Evolutionary conservation across 148 eudicot genomes (phyloP).

Genomic region (Camellia sinensis): DNA sequence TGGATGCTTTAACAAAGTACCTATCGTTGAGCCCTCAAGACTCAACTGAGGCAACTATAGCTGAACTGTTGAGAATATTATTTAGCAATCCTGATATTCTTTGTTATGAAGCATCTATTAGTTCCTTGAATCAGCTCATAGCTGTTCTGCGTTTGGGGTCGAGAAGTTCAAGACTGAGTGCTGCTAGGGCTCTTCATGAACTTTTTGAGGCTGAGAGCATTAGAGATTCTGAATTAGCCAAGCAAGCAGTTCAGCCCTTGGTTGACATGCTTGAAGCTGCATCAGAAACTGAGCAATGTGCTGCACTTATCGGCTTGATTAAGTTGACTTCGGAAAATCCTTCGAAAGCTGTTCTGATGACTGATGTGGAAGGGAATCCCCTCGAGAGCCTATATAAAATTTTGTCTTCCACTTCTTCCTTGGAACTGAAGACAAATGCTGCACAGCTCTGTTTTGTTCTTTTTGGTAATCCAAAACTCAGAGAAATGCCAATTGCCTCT

Average conservation of each 20-base stretch:
- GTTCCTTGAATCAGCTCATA: slow-evolving; percentile 63
- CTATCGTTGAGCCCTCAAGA: slow-evolving; percentile 82
- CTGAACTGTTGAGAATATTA: slow-evolving; percentile 65
- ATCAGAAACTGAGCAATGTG: slow-evolving; percentile 54
- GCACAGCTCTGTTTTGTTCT: slow-evolving; percentile 64
- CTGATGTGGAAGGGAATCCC: slow-evolving; percentile 52
- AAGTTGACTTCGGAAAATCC: slow-evolving; percentile 49
- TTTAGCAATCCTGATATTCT: slow-evolving; percentile 59
- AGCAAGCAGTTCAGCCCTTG: slow-evolving; percentile 70
- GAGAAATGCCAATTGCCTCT: slow-evolving; percentile 46
- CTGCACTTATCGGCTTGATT: slow-evolving; percentile 58
- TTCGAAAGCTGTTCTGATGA: slow-evolving; percentile 44
- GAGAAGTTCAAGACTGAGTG: slow-evolving; percentile 64
- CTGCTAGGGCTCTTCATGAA: slow-evolving; percentile 67
- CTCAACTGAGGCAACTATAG: slow-evolving; percentile 52
- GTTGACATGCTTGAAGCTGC: slow-evolving; percentile 63
- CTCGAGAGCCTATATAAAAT: slow-evolving; percentile 51
- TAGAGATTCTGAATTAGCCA: slow-evolving; percentile 59
- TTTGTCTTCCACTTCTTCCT: slow-evolving; percentile 43
- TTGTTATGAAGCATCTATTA: slow-evolving; percentile 58
- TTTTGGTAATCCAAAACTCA: slow-evolving; percentile 51
- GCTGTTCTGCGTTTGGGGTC: slow-evolving; percentile 83
- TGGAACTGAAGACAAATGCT: slow-evolving; percentile 58
- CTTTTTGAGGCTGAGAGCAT: slow-evolving; percentile 60
- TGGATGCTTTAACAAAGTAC: slow-evolving; percentile 78